These are phyloP conservation scores for Maudiozyma saulgeensis DNA, from an alignment of 805 yeast species.

Conservation along the genomic window DNA sequence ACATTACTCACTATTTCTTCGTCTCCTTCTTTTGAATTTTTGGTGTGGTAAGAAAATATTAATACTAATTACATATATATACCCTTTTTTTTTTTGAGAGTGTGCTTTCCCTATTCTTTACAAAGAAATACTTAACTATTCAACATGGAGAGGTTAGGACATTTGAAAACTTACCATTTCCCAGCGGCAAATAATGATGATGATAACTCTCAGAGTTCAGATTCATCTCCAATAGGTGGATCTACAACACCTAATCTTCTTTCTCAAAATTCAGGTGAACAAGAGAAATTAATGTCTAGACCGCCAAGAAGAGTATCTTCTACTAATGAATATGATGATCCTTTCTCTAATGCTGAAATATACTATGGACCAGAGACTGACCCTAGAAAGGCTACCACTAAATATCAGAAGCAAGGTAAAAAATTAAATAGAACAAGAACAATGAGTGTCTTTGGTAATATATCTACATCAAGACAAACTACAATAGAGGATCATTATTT, in stretches of 20 bases:
- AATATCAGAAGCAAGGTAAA: background rate
- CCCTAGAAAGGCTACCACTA: slow-evolving; percentile 32
- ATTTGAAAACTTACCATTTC: background rate
- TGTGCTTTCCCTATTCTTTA: background rate
- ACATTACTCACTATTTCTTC: too few species aligned
- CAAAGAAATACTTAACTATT: background rate
- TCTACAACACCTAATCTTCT: slow-evolving; percentile 43
- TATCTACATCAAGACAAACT: slow-evolving; percentile 16
- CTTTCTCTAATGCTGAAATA: slow-evolving; percentile 56
- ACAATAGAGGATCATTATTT: slow-evolving; percentile 19
- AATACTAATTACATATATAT: too few species aligned
- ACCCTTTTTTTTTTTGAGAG: too few species aligned
- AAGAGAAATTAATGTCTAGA: background rate
- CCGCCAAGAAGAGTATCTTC: slow-evolving; percentile 31
- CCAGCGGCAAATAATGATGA: background rate
- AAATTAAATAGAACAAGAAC: slow-evolving; percentile 47
- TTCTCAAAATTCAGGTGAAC: background rate
- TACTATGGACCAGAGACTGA: slow-evolving; percentile 60
- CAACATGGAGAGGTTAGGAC: background rate
- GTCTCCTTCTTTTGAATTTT: too few species aligned
- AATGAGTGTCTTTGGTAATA: slow-evolving; percentile 36
- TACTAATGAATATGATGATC: slow-evolving; percentile 44
- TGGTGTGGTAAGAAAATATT: too few species aligned
- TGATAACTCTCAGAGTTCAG: background rate
- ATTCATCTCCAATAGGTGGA: background rate